These are phyloP conservation scores for Aethionema arabicum DNA, from an alignment of 345 rosid genomes.

Conservation along the genomic window DNA sequence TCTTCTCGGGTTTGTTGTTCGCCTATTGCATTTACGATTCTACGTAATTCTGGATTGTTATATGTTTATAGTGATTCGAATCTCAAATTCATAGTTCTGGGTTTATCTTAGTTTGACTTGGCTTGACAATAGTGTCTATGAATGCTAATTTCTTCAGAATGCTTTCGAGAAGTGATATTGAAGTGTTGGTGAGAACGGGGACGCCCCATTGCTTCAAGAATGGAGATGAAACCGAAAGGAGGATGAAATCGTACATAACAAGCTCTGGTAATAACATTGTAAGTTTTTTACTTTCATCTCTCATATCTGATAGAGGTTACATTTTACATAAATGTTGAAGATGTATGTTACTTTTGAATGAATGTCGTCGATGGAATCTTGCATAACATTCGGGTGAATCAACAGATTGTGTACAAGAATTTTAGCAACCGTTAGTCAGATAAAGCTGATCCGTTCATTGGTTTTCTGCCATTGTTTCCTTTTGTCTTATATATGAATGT, in stretches of 20 bases:
- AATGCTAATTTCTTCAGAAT: conserved; percentile 40
- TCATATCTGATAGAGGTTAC: neutral
- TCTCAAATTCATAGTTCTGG: too few relatives aligned
- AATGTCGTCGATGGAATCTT: neutral
- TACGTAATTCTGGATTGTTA: too few relatives aligned
- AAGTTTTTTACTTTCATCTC: too few relatives aligned
- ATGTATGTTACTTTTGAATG: neutral
- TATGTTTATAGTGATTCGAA: too few relatives aligned
- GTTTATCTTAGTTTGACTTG: too few relatives aligned
- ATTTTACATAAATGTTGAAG: neutral
- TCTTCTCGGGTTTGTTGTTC: neutral
- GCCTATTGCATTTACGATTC: too few relatives aligned
- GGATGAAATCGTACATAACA: conserved; percentile 3
- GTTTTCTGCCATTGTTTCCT: neutral
- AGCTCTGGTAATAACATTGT: too few relatives aligned
- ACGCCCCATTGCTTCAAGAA: conserved; percentile 61
- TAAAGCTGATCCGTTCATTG: neutral
- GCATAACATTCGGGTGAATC: neutral
- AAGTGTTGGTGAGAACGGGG: conserved; percentile 57
- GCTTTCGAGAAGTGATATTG: conserved; percentile 66
- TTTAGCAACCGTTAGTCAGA: neutral
- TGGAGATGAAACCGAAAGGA: conserved; percentile 56
- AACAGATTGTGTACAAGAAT: neutral
- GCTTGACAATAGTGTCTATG: neutral
- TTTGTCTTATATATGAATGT: neutral